These are phyloP conservation scores for Pseudocercospora pini-densiflorae DNA, from an alignment of 2,329 filamentous ascomycete genomes.

Conservation along the genomic window DNA sequence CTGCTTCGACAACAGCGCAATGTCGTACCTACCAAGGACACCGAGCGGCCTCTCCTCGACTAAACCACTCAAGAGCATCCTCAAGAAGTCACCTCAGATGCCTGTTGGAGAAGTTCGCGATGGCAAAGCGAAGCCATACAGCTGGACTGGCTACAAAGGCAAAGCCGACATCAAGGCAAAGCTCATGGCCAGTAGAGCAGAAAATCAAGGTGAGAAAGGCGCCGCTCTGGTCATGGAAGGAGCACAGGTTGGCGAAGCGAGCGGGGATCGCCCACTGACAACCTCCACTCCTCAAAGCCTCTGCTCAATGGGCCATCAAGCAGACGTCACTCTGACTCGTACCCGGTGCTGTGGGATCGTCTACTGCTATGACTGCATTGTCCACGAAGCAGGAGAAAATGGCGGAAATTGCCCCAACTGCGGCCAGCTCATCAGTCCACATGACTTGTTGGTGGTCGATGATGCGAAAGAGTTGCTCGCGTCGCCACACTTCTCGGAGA, in stretches of 20 bases:
- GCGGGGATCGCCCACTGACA: no score
- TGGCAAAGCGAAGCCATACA: neutral
- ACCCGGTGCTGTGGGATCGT: neutral
- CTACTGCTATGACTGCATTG: neutral
- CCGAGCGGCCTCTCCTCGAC: neutral
- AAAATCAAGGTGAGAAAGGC: neutral
- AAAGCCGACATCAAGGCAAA: neutral
- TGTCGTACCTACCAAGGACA: neutral
- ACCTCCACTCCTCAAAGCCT: no score
- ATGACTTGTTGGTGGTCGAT: neutral
- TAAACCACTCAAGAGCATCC: constrained; percentile 4
- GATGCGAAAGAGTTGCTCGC: neutral
- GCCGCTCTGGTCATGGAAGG: neutral
- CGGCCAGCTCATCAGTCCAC: neutral
- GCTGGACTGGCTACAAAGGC: constrained; percentile 13
- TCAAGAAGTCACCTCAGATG: constrained; percentile 7
- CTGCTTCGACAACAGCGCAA: neutral
- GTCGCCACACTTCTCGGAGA: neutral
- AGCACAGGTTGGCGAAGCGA: neutral
- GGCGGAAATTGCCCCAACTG: neutral
- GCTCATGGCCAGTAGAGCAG: neutral
- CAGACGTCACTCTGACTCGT: neutral
- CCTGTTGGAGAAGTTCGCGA: neutral
- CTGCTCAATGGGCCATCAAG: neutral
- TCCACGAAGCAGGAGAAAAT: neutral